Conservation (phyloP, 164 flowering plant species). For the Aristolochia californica region DNA sequence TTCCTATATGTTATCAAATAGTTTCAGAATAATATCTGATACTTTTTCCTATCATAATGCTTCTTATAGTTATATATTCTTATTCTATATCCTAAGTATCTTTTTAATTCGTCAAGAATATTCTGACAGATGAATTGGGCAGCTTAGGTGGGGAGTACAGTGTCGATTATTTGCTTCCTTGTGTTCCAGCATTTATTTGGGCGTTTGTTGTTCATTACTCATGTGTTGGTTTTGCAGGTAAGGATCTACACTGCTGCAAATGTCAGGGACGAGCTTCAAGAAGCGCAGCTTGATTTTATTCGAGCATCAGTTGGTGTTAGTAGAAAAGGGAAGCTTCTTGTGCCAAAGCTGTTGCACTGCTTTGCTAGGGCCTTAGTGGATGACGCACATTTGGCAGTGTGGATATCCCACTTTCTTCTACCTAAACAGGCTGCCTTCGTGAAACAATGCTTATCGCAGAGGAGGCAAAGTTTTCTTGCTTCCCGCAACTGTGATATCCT, state of each 20-base stretch:
- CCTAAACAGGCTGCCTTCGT: constrained; percentile 56
- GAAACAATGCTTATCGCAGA: constrained; percentile 46
- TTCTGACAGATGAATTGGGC: too few species aligned
- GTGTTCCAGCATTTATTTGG: too few species aligned
- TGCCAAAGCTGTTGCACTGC: constrained; percentile 67
- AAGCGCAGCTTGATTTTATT: constrained; percentile 52
- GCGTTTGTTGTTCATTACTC: too few species aligned
- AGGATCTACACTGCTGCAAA: constrained; percentile 48
- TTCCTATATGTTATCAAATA: too few species aligned
- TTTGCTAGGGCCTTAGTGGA: constrained; percentile 45
- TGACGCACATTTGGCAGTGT: constrained; percentile 44
- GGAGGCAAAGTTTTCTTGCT: constrained; percentile 45
- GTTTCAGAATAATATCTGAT: too few species aligned
- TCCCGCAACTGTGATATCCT: constrained; percentile 53
- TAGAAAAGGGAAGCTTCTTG: constrained; percentile 55
- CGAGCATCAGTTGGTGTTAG: constrained; percentile 70
- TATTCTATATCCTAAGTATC: too few species aligned
- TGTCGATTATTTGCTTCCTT: too few species aligned
- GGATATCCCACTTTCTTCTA: constrained; percentile 60
- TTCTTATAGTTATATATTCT: too few species aligned
- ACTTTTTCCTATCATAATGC: too few species aligned
- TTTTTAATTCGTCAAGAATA: too few species aligned
- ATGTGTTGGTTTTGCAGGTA: constrained; percentile 31
- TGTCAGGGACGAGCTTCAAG: constrained; percentile 50
- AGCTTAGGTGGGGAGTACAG: too few species aligned